Conservation (phyloP, 352 stramenopile genomes). For the Globisporangium acanthophoron region DNA sequence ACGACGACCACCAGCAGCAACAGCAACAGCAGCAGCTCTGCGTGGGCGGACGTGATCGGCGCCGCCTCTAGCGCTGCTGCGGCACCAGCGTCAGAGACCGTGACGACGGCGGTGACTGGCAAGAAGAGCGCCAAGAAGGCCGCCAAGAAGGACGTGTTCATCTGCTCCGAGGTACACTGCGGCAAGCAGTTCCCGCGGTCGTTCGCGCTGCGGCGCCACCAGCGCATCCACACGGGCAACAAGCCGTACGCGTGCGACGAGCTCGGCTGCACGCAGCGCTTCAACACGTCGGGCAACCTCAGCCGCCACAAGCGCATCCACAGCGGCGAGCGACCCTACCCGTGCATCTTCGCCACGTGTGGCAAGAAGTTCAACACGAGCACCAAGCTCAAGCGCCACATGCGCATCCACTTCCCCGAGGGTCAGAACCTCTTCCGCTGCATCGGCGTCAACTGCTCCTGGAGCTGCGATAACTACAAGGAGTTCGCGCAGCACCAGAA, state of each 20-base stretch:
- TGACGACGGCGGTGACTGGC: no score
- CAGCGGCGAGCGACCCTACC: constrained; percentile 76
- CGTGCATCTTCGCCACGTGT: constrained; percentile 69
- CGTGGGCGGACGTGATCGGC: constrained; percentile 2
- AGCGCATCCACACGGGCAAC: constrained; percentile 80
- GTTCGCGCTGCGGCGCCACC: constrained; percentile 77
- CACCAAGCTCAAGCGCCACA: constrained; percentile 86
- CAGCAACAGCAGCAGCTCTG: neutral
- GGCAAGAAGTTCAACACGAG: constrained; percentile 86
- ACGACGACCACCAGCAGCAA: no score
- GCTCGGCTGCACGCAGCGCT: constrained; percentile 66
- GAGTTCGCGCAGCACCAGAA: constrained; percentile 34
- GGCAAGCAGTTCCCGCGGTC: constrained; percentile 81
- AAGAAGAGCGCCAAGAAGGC: no score
- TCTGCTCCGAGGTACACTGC: constrained; percentile 72
- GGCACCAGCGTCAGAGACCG: no score
- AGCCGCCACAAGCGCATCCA: constrained; percentile 87
- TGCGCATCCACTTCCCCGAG: constrained; percentile 83
- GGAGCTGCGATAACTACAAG: constrained; percentile 82
- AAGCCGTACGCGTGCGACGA: constrained; percentile 81
- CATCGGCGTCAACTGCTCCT: constrained; percentile 44
- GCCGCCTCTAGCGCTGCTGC: no score
- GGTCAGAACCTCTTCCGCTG: constrained; percentile 73
- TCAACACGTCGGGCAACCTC: constrained; percentile 86
- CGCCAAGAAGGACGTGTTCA: constrained; percentile 52